A percentile compares a stretch with the other conserved stretches of the same genome.
Evolutionary conservation across 1,139 yeast genomes (phyloP).

Genomic region (Lodderomyces theae): DNA sequence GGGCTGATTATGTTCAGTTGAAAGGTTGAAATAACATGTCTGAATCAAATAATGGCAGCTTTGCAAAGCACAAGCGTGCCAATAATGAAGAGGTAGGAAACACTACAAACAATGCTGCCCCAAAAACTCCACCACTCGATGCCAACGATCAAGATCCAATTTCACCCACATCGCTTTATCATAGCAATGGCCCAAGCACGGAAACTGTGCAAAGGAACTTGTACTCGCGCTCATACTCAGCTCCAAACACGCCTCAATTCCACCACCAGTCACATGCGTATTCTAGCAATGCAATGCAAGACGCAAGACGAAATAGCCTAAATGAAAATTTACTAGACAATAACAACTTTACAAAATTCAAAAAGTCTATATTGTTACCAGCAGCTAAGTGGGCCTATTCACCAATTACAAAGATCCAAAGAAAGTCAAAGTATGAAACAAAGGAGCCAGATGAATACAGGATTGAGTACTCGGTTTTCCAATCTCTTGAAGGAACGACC

Average conservation of each 20-base stretch:
- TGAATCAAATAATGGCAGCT: not conserved
- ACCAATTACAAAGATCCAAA: slow-evolving; percentile 16
- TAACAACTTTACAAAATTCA: slow-evolving; percentile 20
- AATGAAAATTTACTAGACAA: slow-evolving; percentile 10
- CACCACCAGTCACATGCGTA: not conserved
- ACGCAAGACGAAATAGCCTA: slow-evolving; percentile 13
- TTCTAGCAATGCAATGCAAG: slow-evolving; percentile 11
- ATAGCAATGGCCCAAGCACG: not conserved
- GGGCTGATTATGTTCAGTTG: too few species aligned
- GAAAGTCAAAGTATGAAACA: not conserved
- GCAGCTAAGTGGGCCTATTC: slow-evolving; percentile 30
- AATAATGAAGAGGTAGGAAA: not conserved
- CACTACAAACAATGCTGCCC: not conserved
- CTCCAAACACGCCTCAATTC: slow-evolving; percentile 10
- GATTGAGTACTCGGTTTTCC: slow-evolving; percentile 29
- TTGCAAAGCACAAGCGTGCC: not conserved
- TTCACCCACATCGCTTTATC: not conserved
- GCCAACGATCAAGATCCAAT: not conserved
- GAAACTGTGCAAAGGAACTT: slow-evolving; percentile 1
- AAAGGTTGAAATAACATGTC: too few species aligned
- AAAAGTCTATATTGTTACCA: slow-evolving; percentile 25
- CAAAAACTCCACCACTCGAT: not conserved
- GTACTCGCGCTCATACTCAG: slow-evolving; percentile 5
- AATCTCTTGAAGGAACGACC: slow-evolving; percentile 18
- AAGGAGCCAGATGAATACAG: slow-evolving; percentile 14